A percentile compares a stretch with the other conserved stretches of the same genome.
phyloP scores from a whole-genome alignment of 1,139 yeast species.

The Yamadazyma dendronema region DNA sequence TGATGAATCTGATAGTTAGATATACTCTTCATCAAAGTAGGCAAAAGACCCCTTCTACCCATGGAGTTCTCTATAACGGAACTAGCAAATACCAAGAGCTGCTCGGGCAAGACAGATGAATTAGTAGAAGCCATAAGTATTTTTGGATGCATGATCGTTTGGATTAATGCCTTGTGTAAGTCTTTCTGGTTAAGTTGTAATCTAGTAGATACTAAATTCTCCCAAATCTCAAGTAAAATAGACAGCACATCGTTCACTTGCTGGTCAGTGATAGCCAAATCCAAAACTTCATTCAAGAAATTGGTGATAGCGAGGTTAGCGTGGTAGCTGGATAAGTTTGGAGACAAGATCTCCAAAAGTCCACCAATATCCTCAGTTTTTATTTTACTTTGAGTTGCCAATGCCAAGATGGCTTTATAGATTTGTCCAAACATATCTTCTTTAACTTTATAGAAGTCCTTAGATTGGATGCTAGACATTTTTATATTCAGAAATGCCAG shows the following conservation, averaged over 20 bases:
- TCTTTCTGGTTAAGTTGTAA: constrained; percentile 64
- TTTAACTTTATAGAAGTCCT: constrained; percentile 43
- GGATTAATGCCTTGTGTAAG: constrained; percentile 56
- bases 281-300: constrained; percentile 14
- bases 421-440: constrained; percentile 39
- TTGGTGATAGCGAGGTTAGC: constrained; percentile 26
- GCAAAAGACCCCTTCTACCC: constrained; percentile 70
- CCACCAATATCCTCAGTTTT: constrained; percentile 3
- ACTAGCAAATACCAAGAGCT: constrained; percentile 36
- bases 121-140: constrained; percentile 12
- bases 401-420: constrained; percentile 19
- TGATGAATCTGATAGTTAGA: constrained; percentile 37
- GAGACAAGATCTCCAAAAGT: constrained; percentile 14
- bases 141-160: constrained; percentile 19
- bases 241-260: constrained; percentile 21
- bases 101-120: constrained; percentile 17
- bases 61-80: constrained; percentile 51
- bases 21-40: constrained; percentile 49
- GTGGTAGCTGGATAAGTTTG: constrained; percentile 25
- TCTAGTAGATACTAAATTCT: constrained; percentile 55
- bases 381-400: constrained; percentile 5
- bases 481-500: constrained; percentile 23
- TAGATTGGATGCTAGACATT: constrained; percentile 16
- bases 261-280: constrained; percentile 1
- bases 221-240: constrained; percentile 53